phyloP scores from a whole-genome alignment of 2,329 filamentous ascomycete species.

The Aplosporella prunicola region DNA sequence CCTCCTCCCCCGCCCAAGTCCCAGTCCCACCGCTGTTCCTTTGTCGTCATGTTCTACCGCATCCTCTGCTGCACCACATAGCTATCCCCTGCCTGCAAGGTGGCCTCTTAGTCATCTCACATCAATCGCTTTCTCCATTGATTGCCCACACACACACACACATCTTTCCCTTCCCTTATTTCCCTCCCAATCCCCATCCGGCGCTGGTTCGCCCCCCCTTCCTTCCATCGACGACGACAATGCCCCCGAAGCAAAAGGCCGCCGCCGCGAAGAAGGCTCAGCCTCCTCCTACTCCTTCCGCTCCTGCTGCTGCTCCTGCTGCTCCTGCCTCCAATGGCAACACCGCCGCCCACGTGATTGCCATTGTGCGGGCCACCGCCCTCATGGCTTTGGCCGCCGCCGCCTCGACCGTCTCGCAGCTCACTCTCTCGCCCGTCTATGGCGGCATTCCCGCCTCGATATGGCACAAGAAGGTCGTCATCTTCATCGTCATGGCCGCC shows the following conservation, averaged over 20 bases:
- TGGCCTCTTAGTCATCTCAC: conserved; percentile 1
- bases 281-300: background rate
- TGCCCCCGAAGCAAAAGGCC: conserved; percentile 1
- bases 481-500: conserved; percentile 58
- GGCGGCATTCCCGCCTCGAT: conserved; percentile 69
- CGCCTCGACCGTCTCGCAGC: conserved; percentile 61
- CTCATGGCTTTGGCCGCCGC: conserved; percentile 51
- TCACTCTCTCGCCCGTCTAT: conserved; percentile 77
- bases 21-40: conserved; percentile 1
- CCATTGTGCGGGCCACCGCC: conserved; percentile 23
- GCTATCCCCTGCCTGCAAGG: background rate
- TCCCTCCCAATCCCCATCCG: background rate
- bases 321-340: background rate
- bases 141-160: background rate
- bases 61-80: conserved; percentile 6
- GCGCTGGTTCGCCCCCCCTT: conserved; percentile 4
- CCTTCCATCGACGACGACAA: background rate
- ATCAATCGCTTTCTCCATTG: conserved; percentile 8
- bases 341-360: conserved; percentile 11
- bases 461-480: conserved; percentile 60
- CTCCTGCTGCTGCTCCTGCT: background rate
- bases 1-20: conserved; percentile 1
- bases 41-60: conserved; percentile 10
- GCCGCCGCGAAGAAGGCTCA: background rate
- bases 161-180: background rate